Evolutionary conservation across 352 stramenopile genomes (phyloP).

Genomic region (Phytophthora crassamura): DNA sequence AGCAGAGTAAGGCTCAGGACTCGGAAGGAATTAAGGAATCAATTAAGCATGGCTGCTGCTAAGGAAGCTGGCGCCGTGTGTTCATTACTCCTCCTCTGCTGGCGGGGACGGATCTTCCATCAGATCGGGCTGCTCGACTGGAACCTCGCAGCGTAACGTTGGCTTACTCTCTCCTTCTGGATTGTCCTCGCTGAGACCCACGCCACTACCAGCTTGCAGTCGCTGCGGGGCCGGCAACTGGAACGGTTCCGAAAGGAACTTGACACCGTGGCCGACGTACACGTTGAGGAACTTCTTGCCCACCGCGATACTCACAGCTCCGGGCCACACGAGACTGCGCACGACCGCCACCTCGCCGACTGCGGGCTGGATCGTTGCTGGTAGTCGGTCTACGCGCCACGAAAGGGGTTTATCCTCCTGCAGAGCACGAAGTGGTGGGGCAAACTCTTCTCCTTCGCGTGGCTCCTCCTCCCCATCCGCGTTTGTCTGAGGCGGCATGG

Average conservation of each 20-base stretch:
- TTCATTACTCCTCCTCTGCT: constrained; percentile 53
- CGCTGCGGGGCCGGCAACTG: constrained; percentile 59
- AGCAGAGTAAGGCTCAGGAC: constrained; percentile 4
- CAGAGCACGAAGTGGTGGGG: constrained; percentile 57
- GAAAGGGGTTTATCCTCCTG: constrained; percentile 69
- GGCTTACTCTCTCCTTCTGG: constrained; percentile 45
- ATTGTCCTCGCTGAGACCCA: constrained; percentile 44
- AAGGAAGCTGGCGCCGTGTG: background rate
- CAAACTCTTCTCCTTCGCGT: constrained; percentile 74
- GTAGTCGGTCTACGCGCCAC: constrained; percentile 82
- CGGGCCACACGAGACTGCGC: constrained; percentile 85
- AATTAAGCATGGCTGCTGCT: constrained; percentile 4
- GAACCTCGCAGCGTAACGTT: constrained; percentile 59
- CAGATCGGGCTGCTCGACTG: constrained; percentile 76
- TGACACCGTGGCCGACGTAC: constrained; percentile 89
- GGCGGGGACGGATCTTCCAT: constrained; percentile 80
- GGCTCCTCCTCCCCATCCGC: constrained; percentile 75
- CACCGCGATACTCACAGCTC: constrained; percentile 84
- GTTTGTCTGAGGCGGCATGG: constrained; percentile 76
- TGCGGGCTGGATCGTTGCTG: constrained; percentile 65
- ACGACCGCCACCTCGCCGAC: constrained; percentile 72
- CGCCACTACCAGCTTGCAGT: constrained; percentile 59
- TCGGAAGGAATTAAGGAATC: constrained; percentile 3
- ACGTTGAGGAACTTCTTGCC: constrained; percentile 91
- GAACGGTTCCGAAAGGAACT: constrained; percentile 69